Percentiles rank a stretch among this genome's conserved stretches.
These are phyloP conservation scores for Pseudozyma thailandica DNA, from an alignment of 1,284 basidiomycete genomes.

Conservation along the genomic window DNA sequence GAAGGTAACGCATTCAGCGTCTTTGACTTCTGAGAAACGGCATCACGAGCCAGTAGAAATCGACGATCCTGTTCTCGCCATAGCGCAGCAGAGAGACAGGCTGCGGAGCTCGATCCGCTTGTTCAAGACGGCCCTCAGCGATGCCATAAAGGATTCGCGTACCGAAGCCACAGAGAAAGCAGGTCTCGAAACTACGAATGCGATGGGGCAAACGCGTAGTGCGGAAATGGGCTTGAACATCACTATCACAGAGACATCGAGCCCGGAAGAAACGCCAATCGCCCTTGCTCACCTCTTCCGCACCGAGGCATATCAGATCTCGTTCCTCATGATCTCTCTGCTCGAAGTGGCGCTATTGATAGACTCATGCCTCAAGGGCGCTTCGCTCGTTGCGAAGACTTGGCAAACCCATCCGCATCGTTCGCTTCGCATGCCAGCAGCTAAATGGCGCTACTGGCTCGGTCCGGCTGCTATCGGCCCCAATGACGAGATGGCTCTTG, in stretches of 20 bases:
- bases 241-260: not conserved
- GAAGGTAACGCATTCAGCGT: not conserved
- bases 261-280: not conserved
- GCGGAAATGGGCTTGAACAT: not conserved
- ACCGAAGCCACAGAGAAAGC: constrained; percentile 11
- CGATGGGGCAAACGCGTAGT: not conserved
- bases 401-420: constrained; percentile 14
- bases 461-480: constrained; percentile 4
- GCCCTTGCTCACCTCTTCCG: constrained; percentile 34
- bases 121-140: constrained; percentile 31
- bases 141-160: constrained; percentile 19
- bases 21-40: not conserved
- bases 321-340: constrained; percentile 54
- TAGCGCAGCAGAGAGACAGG: constrained; percentile 13
- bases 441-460: constrained; percentile 48
- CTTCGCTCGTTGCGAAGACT: constrained; percentile 13
- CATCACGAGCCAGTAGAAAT: not conserved
- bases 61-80: constrained; percentile 13
- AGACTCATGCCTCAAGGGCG: constrained; percentile 26
- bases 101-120: constrained; percentile 24
- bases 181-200: not conserved
- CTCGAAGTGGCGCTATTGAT: constrained; percentile 53
- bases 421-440: constrained; percentile 22
- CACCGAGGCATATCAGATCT: constrained; percentile 48
- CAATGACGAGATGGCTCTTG: constrained; percentile 12